A percentile compares a stretch with the other conserved stretches of the same genome.
Conservation (phyloP, 306 rosid species). For the Casuarina cunninghamiana region DNA sequence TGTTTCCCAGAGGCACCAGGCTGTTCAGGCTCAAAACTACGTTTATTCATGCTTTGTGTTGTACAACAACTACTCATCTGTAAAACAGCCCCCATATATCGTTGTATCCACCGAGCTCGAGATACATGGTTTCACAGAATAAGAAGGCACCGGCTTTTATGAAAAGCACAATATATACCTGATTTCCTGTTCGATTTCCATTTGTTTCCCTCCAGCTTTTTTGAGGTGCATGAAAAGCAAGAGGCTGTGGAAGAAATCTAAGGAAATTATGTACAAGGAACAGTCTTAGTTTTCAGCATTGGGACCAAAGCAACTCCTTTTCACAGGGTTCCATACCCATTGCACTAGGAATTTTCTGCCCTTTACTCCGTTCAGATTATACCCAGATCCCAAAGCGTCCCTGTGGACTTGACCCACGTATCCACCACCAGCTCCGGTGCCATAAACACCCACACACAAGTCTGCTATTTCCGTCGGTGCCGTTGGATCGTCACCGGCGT, state of each 20-base stretch:
- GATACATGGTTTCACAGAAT: background rate
- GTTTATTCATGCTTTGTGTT: background rate
- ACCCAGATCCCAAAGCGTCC: constrained; percentile 47
- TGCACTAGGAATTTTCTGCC: constrained; percentile 53
- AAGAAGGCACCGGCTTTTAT: background rate
- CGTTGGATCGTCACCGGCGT: constrained; percentile 56
- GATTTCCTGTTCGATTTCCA: background rate
- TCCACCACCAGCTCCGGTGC: constrained; percentile 59
- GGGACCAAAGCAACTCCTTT: constrained; percentile 56
- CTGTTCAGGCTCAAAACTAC: background rate
- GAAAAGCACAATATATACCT: background rate
- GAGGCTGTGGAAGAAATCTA: background rate
- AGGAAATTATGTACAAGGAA: background rate
- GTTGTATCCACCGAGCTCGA: background rate
- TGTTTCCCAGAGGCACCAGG: background rate
- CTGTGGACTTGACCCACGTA: constrained; percentile 44
- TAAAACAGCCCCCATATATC: background rate
- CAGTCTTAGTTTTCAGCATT: constrained; percentile 42
- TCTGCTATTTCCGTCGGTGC: constrained; percentile 64
- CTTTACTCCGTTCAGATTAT: constrained; percentile 45
- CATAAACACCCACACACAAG: constrained; percentile 54
- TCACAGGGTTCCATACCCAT: constrained; percentile 55
- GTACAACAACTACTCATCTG: background rate
- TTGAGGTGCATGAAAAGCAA: background rate
- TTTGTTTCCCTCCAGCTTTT: background rate